These are phyloP conservation scores for Eimeria necatrix DNA, from an alignment of 169 alveolate genomes.

Conservation along the genomic window DNA sequence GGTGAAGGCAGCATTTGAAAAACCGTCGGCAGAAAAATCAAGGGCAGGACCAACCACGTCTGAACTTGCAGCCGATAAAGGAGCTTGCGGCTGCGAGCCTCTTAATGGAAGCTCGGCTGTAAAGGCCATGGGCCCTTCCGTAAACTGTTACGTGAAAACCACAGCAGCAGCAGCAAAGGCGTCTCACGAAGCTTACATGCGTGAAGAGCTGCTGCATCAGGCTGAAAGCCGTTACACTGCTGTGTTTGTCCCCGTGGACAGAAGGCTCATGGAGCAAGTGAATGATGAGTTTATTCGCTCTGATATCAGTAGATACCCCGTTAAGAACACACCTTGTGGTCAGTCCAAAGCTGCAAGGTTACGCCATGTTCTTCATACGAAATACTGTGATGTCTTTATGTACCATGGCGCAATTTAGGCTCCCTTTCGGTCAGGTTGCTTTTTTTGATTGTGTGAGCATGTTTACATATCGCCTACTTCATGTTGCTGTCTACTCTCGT, in stretches of 20 bases:
- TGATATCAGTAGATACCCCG: slow-evolving; percentile 56
- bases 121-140: neutral
- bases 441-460: neutral
- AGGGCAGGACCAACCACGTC: neutral
- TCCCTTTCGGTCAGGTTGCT: neutral
- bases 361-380: no score
- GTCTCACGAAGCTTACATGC: slow-evolving; percentile 48
- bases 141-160: neutral
- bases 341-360: neutral
- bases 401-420: neutral
- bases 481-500: no score
- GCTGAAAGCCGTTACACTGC: slow-evolving; percentile 72
- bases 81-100: neutral
- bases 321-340: slow-evolving; percentile 65
- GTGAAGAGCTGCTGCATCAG: slow-evolving; percentile 55
- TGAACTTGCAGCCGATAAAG: neutral
- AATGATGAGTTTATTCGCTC: slow-evolving; percentile 52
- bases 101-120: neutral
- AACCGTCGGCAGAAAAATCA: neutral
- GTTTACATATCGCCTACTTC: neutral
- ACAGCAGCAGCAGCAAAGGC: slow-evolving; percentile 63
- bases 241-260: slow-evolving; percentile 61
- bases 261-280: slow-evolving; percentile 31
- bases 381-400: neutral
- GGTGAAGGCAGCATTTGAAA: neutral